A percentile compares a stretch with the other conserved stretches of the same genome.
Evolutionary conservation across 78 protist species (phyloP).

Genomic region (Blattamonas nauphoetae): DNA sequence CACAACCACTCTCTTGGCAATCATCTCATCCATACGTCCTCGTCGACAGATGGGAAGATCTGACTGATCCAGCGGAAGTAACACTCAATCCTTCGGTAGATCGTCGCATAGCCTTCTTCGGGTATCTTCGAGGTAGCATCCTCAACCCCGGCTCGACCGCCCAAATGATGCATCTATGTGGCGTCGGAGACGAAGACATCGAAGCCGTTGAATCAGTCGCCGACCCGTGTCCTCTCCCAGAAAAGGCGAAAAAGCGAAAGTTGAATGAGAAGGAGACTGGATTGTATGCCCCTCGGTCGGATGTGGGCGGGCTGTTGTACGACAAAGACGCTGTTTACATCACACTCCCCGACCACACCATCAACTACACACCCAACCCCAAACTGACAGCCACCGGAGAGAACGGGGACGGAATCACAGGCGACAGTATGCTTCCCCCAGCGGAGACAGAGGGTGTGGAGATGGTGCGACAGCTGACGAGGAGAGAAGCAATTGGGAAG

Average conservation of each 20-base stretch:
- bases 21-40: conserved; percentile 83
- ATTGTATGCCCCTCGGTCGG: conserved; percentile 77
- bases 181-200: conserved; percentile 84
- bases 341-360: conserved; percentile 43
- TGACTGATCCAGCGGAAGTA: conserved; percentile 20
- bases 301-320: conserved; percentile 83
- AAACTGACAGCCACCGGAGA: background rate
- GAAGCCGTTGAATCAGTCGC: conserved; percentile 37
- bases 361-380: conserved; percentile 9
- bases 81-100: background rate
- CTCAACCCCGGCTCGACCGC: conserved; percentile 50
- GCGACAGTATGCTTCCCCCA: background rate
- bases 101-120: conserved; percentile 48
- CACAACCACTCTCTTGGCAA: conserved; percentile 82
- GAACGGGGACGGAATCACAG: background rate
- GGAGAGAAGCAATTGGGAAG: background rate
- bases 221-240: conserved; percentile 92
- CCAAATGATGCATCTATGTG: conserved; percentile 79
- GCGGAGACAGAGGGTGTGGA: conserved; percentile 47
- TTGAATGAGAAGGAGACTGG: conserved; percentile 56
- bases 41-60: conserved; percentile 74
- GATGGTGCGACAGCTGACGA: conserved; percentile 50
- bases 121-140: conserved; percentile 85
- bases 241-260: conserved; percentile 31
- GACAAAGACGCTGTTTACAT: conserved; percentile 93